phyloP scores from a whole-genome alignment of 441 rosid genomes.

The Brassica balearica region DNA sequence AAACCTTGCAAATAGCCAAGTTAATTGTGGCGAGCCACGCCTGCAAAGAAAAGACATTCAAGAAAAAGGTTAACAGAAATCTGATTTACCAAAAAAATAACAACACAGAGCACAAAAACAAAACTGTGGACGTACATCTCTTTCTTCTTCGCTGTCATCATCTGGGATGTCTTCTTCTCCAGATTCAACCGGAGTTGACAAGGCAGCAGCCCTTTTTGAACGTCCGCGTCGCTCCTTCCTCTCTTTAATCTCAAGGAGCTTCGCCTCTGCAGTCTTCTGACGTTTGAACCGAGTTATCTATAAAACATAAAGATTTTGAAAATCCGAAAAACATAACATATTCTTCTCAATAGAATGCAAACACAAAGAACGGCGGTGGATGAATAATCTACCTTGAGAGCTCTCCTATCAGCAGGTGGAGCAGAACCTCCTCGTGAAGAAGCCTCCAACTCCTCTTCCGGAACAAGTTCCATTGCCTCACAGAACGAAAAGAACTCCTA shows the following conservation, averaged over 20 bases:
- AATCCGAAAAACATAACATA: background rate
- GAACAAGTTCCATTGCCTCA: slow-evolving; percentile 90
- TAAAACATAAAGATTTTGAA: background rate
- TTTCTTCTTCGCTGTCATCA: slow-evolving; percentile 95
- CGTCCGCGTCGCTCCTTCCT: slow-evolving; percentile 84
- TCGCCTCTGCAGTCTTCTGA: slow-evolving; percentile 83
- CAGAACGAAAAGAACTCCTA: slow-evolving; percentile 90
- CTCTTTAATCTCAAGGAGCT: slow-evolving; percentile 82
- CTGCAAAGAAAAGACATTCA: slow-evolving; percentile 50
- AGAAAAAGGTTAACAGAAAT: background rate
- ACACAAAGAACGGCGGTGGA: slow-evolving; percentile 2
- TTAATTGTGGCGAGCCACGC: slow-evolving; percentile 84
- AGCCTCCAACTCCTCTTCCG: slow-evolving; percentile 73
- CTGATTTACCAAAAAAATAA: background rate
- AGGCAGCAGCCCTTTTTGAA: slow-evolving; percentile 75
- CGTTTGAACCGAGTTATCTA: slow-evolving; percentile 89
- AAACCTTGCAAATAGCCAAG: slow-evolving; percentile 80
- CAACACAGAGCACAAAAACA: background rate
- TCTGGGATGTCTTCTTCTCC: slow-evolving; percentile 86
- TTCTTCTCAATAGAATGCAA: background rate
- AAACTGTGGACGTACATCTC: slow-evolving; percentile 67
- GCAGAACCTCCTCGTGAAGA: slow-evolving; percentile 56
- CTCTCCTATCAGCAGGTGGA: slow-evolving; percentile 72
- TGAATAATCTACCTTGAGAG: slow-evolving; percentile 63
- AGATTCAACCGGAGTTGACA: slow-evolving; percentile 81